Evolutionary conservation across 352 stramenopile species (phyloP).

Genomic region (Phytopythium mirpurense): DNA sequence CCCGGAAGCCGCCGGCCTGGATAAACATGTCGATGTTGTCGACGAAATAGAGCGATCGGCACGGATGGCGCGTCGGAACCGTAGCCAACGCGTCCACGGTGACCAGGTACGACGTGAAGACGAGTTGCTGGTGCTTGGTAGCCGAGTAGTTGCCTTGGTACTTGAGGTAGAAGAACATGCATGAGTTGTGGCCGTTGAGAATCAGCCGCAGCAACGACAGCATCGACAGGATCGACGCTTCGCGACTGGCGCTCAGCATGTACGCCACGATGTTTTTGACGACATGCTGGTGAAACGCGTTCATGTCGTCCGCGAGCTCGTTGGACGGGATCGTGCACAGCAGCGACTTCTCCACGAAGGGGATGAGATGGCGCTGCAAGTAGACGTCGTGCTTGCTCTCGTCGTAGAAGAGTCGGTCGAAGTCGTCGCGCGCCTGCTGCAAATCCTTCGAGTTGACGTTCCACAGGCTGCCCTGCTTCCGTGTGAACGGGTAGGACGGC

Average conservation of each 20-base stretch:
- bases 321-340: slow-evolving; percentile 59
- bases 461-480: slow-evolving; percentile 71
- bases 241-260: slow-evolving; percentile 43
- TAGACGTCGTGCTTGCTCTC: slow-evolving; percentile 42
- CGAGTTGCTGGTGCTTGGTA: slow-evolving; percentile 53
- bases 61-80: slow-evolving; percentile 63
- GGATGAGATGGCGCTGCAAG: slow-evolving; percentile 45
- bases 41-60: slow-evolving; percentile 75
- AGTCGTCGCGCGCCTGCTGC: slow-evolving; percentile 51
- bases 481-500: slow-evolving; percentile 69
- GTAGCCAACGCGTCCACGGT: slow-evolving; percentile 45
- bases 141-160: slow-evolving; percentile 59
- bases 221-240: slow-evolving; percentile 30
- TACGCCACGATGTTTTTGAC: slow-evolving; percentile 72
- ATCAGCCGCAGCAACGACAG: slow-evolving; percentile 73
- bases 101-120: slow-evolving; percentile 75
- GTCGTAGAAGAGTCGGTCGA: slow-evolving; percentile 73
- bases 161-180: slow-evolving; percentile 84
- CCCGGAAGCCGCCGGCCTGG: slow-evolving; percentile 69
- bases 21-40: slow-evolving; percentile 83
- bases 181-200: slow-evolving; percentile 68
- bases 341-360: slow-evolving; percentile 72
- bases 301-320: slow-evolving; percentile 74
- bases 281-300: slow-evolving; percentile 73
- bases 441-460: slow-evolving; percentile 61